Conservation (phyloP, 164 flowering plant species). For the Vitis riparia region DNA sequence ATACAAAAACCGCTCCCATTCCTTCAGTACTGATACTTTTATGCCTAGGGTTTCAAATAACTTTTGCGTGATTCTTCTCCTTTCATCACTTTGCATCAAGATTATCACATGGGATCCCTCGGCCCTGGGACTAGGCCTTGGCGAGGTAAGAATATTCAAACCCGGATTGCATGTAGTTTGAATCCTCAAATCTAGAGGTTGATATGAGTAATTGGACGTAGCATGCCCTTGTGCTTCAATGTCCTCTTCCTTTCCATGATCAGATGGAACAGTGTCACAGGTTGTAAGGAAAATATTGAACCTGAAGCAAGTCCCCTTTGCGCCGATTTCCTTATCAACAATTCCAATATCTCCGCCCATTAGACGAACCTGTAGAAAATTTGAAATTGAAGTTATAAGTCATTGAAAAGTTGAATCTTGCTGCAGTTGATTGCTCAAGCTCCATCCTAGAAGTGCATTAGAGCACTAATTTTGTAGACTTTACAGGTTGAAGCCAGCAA, state of each 20-base stretch:
- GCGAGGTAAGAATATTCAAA: background rate
- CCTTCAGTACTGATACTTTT: slow-evolving; percentile 33
- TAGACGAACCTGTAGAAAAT: slow-evolving; percentile 57
- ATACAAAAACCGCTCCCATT: slow-evolving; percentile 33
- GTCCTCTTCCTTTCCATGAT: background rate
- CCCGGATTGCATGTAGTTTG: background rate
- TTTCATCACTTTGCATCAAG: slow-evolving; percentile 44
- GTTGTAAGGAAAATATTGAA: slow-evolving; percentile 55
- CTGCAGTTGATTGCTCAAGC: too few species aligned
- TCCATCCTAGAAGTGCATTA: too few species aligned
- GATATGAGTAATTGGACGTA: background rate
- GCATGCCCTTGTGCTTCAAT: slow-evolving; percentile 5
- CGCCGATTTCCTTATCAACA: slow-evolving; percentile 57
- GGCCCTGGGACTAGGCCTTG: slow-evolving; percentile 12
- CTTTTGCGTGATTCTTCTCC: slow-evolving; percentile 35
- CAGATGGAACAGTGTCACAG: background rate
- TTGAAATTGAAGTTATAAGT: too few species aligned
- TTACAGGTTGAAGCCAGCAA: too few species aligned
- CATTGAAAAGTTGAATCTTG: too few species aligned
- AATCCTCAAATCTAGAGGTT: background rate
- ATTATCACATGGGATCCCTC: slow-evolving; percentile 45
- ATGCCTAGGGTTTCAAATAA: slow-evolving; percentile 52
- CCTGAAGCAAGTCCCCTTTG: slow-evolving; percentile 73
- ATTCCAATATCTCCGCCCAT: slow-evolving; percentile 89
- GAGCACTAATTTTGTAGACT: too few species aligned